Evolutionary conservation across 1,139 yeast species (phyloP), one percentile per base, ranked within the genome.

Genomic region (Protomyces lactucae-debilis): DNA sequence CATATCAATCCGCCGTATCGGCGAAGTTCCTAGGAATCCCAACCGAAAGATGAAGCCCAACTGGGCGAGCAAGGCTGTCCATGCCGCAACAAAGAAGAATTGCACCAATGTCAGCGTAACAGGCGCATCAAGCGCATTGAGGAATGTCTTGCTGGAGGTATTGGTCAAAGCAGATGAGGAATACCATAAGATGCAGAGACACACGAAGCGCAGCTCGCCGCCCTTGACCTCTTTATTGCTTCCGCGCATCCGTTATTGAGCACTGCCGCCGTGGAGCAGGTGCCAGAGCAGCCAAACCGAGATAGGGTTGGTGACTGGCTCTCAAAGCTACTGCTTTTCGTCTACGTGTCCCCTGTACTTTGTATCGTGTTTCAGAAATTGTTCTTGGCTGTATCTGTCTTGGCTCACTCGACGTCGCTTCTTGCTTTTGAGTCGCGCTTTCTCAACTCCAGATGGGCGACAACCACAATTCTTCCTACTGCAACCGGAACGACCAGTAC

Each of bases 101-200:
- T 92, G 98, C 60, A 86, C 79, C 79, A 91, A 89, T 0, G 97
- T 89, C 65, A 92, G 80, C 0, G 96, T 86, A 9, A 90, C 85
- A 0, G 98, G 97, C 73, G 86, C 87, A 56, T 82, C 83, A 74
- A 86, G 89, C 57, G 79, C 79, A 67, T 80, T 83, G 67, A 92
- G 77, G 61, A 92, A 88, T 63, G 85, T 77, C 73, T 92, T 92
- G 65, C 95, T 85, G 55, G 93, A 80, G 70, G 90, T 89, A 70
- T 86, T 87, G 5, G 96, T 87, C 18, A 91, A 75, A 14, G 95
- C 91, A 48, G 95, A 86, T n/a, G 86, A 79, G 40, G 83, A 72
- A 75, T 92, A 92, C 98, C 98, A 92, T 43, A 82, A 72, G 8
- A 81, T 71, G 73, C 97, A 92, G 46, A 87, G 72, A 1, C 71